A percentile compares a stretch with the other conserved stretches of the same genome.
These are phyloP conservation scores for Collybia sordida DNA, from an alignment of 768 basidiomycete species.

Conservation along the genomic window DNA sequence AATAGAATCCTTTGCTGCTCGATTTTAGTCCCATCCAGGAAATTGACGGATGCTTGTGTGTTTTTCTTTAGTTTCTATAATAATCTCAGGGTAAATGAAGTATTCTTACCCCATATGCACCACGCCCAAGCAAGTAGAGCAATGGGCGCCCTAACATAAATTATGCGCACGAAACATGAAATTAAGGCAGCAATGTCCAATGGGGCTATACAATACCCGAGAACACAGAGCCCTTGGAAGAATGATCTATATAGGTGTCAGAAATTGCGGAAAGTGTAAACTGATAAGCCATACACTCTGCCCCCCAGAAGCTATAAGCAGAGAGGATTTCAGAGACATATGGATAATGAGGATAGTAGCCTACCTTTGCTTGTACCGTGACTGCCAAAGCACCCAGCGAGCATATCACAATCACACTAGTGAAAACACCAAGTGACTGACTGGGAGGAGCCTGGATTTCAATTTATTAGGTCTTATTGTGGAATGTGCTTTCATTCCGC, in stretches of 20 bases:
- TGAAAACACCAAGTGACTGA: constrained; percentile 89
- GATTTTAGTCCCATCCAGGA: constrained; percentile 93
- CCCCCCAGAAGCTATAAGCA: constrained; percentile 72
- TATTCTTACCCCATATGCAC: constrained; percentile 87
- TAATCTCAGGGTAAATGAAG: no score
- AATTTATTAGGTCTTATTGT: neutral
- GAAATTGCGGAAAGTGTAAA: neutral
- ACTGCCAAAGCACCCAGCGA: constrained; percentile 89
- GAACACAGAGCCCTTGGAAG: constrained; percentile 93
- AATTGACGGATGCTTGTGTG: constrained; percentile 82
- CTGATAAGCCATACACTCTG: constrained; percentile 58
- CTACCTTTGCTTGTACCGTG: constrained; percentile 93
- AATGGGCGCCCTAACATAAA: constrained; percentile 86
- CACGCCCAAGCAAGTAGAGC: constrained; percentile 89
- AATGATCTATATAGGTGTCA: constrained; percentile 61
- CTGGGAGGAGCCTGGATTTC: constrained; percentile 69
- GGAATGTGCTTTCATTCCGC: constrained; percentile 12
- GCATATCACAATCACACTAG: constrained; percentile 90
- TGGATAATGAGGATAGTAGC: constrained; percentile 7
- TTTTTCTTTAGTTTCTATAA: no score
- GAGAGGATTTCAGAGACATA: constrained; percentile 3
- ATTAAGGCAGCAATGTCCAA: constrained; percentile 88
- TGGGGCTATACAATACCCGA: constrained; percentile 95
- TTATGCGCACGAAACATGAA: constrained; percentile 78
- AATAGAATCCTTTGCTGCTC: constrained; percentile 87